These are phyloP conservation scores for Claviceps pazoutovae DNA, from an alignment of 2,329 filamentous ascomycete genomes.

Conservation along the genomic window DNA sequence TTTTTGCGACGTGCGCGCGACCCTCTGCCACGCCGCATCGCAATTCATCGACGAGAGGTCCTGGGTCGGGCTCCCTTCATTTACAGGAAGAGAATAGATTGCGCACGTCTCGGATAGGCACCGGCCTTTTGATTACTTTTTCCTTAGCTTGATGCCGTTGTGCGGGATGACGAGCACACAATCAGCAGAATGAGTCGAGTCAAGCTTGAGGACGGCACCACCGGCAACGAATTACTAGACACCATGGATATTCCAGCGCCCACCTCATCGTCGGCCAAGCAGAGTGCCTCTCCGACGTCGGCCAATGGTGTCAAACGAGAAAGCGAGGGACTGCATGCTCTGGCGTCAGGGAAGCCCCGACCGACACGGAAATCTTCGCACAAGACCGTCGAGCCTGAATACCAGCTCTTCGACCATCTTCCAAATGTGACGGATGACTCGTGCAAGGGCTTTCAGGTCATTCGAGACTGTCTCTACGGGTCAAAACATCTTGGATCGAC, in stretches of 20 bases:
- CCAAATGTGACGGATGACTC: slow-evolving; percentile 70
- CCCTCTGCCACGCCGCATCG: not conserved
- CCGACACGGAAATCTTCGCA: slow-evolving; percentile 59
- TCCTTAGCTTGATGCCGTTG: slow-evolving; percentile 11
- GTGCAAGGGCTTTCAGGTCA: slow-evolving; percentile 61
- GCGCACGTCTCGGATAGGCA: not conserved
- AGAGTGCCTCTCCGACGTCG: slow-evolving; percentile 27
- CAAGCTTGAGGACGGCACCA: slow-evolving; percentile 27
- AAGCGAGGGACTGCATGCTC: slow-evolving; percentile 29
- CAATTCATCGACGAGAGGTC: not conserved
- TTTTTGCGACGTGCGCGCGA: slow-evolving; percentile 2
- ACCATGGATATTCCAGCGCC: slow-evolving; percentile 28
- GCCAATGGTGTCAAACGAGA: slow-evolving; percentile 28
- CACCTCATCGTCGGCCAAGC: slow-evolving; percentile 21
- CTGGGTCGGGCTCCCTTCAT: not conserved
- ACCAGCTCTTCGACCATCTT: slow-evolving; percentile 57
- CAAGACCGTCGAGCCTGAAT: slow-evolving; percentile 46
- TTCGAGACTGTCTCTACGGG: slow-evolving; percentile 77
- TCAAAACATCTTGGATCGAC: slow-evolving; percentile 84
- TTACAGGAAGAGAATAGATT: no score
- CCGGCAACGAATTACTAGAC: slow-evolving; percentile 20
- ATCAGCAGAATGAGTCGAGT: slow-evolving; percentile 28
- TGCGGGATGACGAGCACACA: slow-evolving; percentile 29
- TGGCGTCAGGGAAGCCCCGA: slow-evolving; percentile 46
- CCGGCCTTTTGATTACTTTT: not conserved